phyloP scores from a whole-genome alignment of 75 land plant genomes.

The Picea sitchensis region DNA sequence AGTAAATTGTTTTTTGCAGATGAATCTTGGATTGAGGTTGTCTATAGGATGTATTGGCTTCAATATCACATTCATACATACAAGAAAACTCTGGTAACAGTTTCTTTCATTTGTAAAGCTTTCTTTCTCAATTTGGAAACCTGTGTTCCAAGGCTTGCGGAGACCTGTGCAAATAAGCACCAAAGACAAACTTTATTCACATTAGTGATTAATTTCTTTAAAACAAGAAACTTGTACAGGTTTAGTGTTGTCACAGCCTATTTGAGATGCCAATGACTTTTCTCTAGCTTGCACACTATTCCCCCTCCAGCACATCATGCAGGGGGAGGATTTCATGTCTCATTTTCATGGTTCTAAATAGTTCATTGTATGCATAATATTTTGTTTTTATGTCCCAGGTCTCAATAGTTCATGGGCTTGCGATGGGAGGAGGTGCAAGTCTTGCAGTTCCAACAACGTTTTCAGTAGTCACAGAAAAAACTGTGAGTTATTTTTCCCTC shows the following conservation, averaged over 20 bases:
- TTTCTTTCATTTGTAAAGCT: not conserved
- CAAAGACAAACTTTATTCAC: no score
- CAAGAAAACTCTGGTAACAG: constrained; percentile 69
- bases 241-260: no score
- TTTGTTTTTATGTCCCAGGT: constrained; percentile 38
- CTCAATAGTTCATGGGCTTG: constrained; percentile 72
- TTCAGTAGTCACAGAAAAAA: constrained; percentile 88
- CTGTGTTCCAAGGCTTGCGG: no score
- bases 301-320: no score
- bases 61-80: constrained; percentile 82
- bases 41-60: constrained; percentile 94
- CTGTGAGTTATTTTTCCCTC: constrained; percentile 46
- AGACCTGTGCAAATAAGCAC: no score
- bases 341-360: no score
- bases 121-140: no score
- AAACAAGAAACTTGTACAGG: no score
- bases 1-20: constrained; percentile 32
- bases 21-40: constrained; percentile 80
- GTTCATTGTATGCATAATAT: not conserved
- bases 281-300: no score
- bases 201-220: no score
- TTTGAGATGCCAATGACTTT: no score
- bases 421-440: constrained; percentile 95
- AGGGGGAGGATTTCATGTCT: no score
- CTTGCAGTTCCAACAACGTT: constrained; percentile 67